Conservation (phyloP, 139 green algal genomes). For the Nannochloris sp. region DNA sequence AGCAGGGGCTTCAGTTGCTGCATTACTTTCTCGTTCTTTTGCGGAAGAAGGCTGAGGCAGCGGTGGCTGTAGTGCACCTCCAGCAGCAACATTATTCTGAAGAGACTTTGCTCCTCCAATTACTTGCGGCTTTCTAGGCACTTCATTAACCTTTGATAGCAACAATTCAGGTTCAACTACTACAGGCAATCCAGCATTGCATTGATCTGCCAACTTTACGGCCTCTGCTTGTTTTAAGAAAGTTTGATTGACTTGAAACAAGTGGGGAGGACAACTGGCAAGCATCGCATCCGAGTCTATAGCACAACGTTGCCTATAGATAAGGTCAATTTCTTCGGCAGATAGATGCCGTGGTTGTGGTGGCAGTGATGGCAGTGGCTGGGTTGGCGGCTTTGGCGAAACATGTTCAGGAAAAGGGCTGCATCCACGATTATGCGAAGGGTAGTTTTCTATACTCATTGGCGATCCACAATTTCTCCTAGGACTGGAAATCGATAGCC, state of each 20-base stretch:
- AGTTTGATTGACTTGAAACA: not conserved
- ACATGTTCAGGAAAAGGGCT: too few species aligned
- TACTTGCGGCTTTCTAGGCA: not conserved
- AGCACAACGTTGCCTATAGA: not conserved
- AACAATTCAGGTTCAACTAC: not conserved
- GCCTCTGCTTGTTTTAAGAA: conserved; percentile 35
- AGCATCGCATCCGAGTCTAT: conserved; percentile 4
- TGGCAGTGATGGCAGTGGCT: not conserved
- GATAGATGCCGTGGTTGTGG: not conserved
- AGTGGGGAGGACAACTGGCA: conserved; percentile 1
- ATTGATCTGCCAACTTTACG: conserved; percentile 25
- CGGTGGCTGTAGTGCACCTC: too few species aligned
- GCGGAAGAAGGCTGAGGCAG: too few species aligned
- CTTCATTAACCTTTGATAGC: not conserved
- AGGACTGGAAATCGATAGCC: not conserved
- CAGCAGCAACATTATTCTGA: too few species aligned
- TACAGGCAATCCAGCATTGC: conserved; percentile 15
- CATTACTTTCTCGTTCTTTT: too few species aligned
- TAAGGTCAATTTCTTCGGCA: too few species aligned
- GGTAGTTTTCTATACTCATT: too few species aligned
- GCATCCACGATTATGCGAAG: too few species aligned
- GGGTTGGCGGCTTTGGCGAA: too few species aligned
- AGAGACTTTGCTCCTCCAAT: too few species aligned
- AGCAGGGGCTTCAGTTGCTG: too few species aligned
- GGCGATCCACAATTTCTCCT: not conserved